phyloP scores from a whole-genome alignment of 495 filamentous ascomycete species.

The Aspergillus baeticus region DNA sequence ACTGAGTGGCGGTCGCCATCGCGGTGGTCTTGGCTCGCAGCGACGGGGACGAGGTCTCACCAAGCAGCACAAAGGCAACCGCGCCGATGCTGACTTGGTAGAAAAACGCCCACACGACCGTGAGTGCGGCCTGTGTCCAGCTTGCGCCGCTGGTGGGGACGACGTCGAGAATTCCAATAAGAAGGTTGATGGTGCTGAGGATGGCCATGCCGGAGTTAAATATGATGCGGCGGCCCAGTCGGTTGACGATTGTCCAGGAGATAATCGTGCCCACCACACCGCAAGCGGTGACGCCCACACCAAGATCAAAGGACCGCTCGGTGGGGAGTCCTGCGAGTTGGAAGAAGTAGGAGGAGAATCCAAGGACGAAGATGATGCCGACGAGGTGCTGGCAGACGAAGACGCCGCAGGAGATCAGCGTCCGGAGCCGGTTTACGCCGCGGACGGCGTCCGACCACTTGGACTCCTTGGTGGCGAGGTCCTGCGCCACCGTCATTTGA shows the following conservation, averaged over 20 bases:
- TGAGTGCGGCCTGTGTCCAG: conserved; percentile 54
- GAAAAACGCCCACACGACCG: conserved; percentile 56
- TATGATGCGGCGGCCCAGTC: conserved; percentile 53
- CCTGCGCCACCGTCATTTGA: background rate
- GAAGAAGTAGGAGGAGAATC: conserved; percentile 66
- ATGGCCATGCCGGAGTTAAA: conserved; percentile 48
- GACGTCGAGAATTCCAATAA: conserved; percentile 62
- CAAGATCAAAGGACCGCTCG: conserved; percentile 30
- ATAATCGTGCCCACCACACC: conserved; percentile 28
- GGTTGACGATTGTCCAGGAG: conserved; percentile 32
- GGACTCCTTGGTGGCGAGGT: conserved; percentile 11
- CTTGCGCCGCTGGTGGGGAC: conserved; percentile 41
- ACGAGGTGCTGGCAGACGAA: conserved; percentile 45
- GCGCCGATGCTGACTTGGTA: conserved; percentile 60
- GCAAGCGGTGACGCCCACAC: conserved; percentile 27
- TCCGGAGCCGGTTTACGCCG: conserved; percentile 44
- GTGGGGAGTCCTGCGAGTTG: conserved; percentile 56
- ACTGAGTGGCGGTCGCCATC: conserved; percentile 60
- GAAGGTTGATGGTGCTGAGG: conserved; percentile 49
- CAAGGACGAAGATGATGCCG: conserved; percentile 32
- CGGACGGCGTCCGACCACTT: conserved; percentile 41
- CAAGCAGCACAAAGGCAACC: conserved; percentile 60
- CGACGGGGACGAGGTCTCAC: conserved; percentile 55
- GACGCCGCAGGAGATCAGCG: conserved; percentile 41
- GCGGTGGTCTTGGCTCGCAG: conserved; percentile 64